phyloP scores from a whole-genome alignment of 805 yeast species.

The Barnettozyma populi region DNA sequence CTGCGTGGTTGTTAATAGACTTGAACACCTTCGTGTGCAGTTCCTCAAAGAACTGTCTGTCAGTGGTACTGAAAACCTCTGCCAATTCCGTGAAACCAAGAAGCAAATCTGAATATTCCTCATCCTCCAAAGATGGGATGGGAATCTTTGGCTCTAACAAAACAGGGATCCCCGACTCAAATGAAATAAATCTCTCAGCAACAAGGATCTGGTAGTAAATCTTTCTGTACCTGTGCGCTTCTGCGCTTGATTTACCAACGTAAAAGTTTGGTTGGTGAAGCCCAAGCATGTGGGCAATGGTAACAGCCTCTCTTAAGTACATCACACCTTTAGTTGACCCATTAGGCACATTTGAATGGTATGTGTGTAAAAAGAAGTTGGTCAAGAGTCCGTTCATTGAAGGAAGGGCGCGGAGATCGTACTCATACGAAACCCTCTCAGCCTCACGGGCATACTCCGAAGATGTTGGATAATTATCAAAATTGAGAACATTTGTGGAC shows the following conservation, averaged over 20 bases:
- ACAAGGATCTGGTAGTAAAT: conserved; percentile 20
- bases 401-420: conserved; percentile 16
- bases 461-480: conserved; percentile 18
- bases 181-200: conserved; percentile 21
- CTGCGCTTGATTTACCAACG: conserved; percentile 9
- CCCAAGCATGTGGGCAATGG: conserved; percentile 19
- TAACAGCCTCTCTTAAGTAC: conserved; percentile 21
- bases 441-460: conserved; percentile 20
- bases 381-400: conserved; percentile 14
- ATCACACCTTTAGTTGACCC: conserved; percentile 15
- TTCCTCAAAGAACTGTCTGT: conserved; percentile 20
- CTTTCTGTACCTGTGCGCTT: conserved; percentile 20
- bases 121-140: conserved; percentile 20
- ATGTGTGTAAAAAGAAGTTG: conserved; percentile 20
- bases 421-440: conserved; percentile 15
- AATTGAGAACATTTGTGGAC: conserved; percentile 14
- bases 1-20: neutral
- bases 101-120: conserved; percentile 22
- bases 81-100: conserved; percentile 22
- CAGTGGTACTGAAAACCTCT: conserved; percentile 21
- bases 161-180: conserved; percentile 19
- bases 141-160: conserved; percentile 21
- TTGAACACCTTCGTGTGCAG: conserved; percentile 16
- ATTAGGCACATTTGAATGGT: conserved; percentile 17
- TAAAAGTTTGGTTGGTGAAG: conserved; percentile 18